Conservation (phyloP, 2,329 filamentous ascomycete species). For the Exserohilum rostratum region DNA sequence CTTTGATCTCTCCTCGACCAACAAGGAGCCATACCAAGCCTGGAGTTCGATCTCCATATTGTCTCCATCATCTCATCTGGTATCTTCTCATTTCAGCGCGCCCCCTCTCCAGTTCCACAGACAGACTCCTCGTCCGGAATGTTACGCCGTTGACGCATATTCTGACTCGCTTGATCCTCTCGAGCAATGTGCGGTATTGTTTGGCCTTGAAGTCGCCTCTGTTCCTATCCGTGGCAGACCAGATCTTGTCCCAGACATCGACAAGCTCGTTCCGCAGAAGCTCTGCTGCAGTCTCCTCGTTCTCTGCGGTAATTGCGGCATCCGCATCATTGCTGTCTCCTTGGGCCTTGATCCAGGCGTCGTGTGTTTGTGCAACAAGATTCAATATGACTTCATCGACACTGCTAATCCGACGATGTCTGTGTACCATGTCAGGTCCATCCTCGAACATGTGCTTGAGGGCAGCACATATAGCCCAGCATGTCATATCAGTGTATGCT, state of each 20-base stretch:
- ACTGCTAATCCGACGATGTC: constrained; percentile 13
- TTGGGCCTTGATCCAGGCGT: neutral
- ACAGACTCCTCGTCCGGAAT: constrained; percentile 35
- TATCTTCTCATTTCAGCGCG: constrained; percentile 38
- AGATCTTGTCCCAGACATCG: constrained; percentile 44
- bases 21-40: neutral
- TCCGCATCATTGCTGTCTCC: neutral
- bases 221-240: constrained; percentile 37
- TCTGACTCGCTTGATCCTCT: constrained; percentile 37
- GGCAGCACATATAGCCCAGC: constrained; percentile 46
- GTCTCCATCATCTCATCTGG: constrained; percentile 25
- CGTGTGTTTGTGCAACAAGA: constrained; percentile 28
- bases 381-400: constrained; percentile 44
- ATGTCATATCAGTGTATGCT: constrained; percentile 30
- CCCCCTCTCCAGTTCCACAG: constrained; percentile 42
- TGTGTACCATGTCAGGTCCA: constrained; percentile 27
- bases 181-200: constrained; percentile 34
- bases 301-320: neutral
- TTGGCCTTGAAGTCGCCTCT: constrained; percentile 14
- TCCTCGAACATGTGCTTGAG: constrained; percentile 38
- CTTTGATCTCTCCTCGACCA: neutral
- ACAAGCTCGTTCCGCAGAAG: constrained; percentile 26
- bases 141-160: constrained; percentile 40
- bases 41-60: neutral
- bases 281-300: neutral